phyloP scores from a whole-genome alignment of 2,329 filamentous ascomycete genomes.

The Pseudonectria foliicola region DNA sequence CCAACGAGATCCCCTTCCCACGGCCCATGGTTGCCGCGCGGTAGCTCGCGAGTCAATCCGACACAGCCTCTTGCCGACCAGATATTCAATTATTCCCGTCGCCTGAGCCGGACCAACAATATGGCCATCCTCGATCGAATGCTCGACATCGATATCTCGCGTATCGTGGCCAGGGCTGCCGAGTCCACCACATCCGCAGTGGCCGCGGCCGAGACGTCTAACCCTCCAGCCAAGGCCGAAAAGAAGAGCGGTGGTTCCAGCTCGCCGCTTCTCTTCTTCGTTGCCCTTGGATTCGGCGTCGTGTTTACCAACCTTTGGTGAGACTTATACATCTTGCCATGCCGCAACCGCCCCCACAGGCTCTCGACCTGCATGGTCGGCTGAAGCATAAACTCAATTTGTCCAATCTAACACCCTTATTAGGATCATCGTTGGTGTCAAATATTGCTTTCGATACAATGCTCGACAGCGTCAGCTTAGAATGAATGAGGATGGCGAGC shows the following conservation, averaged over 20 bases:
- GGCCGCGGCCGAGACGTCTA: constrained; percentile 10
- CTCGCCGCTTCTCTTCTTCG: constrained; percentile 64
- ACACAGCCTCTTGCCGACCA: constrained; percentile 13
- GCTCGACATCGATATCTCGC: constrained; percentile 19
- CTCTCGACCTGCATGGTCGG: constrained; percentile 1
- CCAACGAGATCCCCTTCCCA: constrained; percentile 11
- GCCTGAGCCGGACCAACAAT: constrained; percentile 8
- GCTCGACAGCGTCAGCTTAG: constrained; percentile 79
- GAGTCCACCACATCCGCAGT: constrained; percentile 7
- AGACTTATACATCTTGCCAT: constrained; percentile 32
- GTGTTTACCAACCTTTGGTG: constrained; percentile 99
- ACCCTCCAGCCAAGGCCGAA: constrained; percentile 10
- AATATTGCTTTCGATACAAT: constrained; percentile 99
- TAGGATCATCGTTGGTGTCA: constrained; percentile 99
- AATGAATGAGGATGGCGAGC: constrained; percentile 73
- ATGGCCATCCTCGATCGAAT: constrained; percentile 21
- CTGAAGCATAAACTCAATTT: constrained; percentile 38
- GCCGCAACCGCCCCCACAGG: constrained; percentile 4
- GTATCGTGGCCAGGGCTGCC: constrained; percentile 17
- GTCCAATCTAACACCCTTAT: constrained; percentile 19
- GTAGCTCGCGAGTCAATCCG: constrained; percentile 21
- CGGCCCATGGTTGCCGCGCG: constrained; percentile 21
- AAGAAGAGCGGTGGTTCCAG: constrained; percentile 25
- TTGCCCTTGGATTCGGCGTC: constrained; percentile 92
- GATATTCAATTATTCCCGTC: constrained; percentile 13